phyloP scores from a whole-genome alignment of 192 early-diverging fungal species.

The Jimgerdemannia lactiflua region DNA sequence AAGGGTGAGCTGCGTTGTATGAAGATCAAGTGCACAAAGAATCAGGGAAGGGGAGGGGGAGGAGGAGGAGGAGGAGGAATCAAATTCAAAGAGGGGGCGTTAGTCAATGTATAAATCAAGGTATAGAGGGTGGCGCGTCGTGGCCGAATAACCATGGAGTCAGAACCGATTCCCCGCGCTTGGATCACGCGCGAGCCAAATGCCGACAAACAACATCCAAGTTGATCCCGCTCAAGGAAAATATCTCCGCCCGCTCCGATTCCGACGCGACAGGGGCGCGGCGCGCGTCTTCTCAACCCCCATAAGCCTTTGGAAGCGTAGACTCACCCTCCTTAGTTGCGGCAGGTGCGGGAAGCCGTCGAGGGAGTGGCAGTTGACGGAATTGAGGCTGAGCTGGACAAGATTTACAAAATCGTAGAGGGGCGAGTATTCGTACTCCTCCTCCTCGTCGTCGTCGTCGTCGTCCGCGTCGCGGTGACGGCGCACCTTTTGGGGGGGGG shows the following conservation, averaged over 20 bases:
- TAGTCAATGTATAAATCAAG: background rate
- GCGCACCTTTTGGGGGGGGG: too few relatives aligned
- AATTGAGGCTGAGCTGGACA: constrained; percentile 27
- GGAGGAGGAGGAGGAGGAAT: background rate
- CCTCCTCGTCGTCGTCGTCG: constrained; percentile 18
- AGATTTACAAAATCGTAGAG: constrained; percentile 33
- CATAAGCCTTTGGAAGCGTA: too few relatives aligned
- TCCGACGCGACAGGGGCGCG: background rate
- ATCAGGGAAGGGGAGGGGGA: background rate
- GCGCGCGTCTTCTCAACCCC: too few relatives aligned
- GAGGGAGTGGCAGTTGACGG: constrained; percentile 20
- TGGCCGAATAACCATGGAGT: too few relatives aligned
- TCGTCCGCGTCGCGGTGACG: background rate
- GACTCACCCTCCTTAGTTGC: constrained; percentile 28
- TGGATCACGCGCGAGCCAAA: too few relatives aligned
- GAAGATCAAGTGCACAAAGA: background rate
- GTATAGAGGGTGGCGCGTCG: background rate
- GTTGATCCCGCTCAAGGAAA: too few relatives aligned
- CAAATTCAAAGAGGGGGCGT: background rate
- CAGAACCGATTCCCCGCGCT: too few relatives aligned
- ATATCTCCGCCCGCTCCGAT: too few relatives aligned
- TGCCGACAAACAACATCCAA: too few relatives aligned
- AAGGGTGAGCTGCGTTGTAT: constrained; percentile 24
- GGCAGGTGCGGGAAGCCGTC: constrained; percentile 27
- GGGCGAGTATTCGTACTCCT: constrained; percentile 27